Evolutionary conservation across 805 yeast genomes (phyloP).

Genomic region (Suhomyces vadensis): DNA sequence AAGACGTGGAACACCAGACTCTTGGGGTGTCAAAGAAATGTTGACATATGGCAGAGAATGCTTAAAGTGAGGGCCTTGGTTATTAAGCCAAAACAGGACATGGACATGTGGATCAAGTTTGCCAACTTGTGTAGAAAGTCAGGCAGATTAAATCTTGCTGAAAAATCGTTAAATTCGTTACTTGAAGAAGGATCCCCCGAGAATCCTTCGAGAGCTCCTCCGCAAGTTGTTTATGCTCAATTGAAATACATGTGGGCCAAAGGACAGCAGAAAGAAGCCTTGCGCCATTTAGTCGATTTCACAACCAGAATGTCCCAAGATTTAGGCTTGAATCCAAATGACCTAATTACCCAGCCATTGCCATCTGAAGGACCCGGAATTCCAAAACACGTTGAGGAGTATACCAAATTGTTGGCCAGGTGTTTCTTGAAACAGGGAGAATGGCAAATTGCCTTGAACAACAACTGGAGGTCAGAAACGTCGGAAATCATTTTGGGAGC

Average conservation of each 20-base stretch:
- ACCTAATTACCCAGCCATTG: slow-evolving; percentile 80
- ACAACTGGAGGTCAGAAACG: slow-evolving; percentile 73
- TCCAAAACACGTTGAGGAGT: slow-evolving; percentile 74
- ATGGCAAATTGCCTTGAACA: slow-evolving; percentile 87
- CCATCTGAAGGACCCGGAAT: slow-evolving; percentile 74
- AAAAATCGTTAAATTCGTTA: slow-evolving; percentile 79
- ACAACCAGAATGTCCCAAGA: slow-evolving; percentile 89
- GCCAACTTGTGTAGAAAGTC: slow-evolving; percentile 95
- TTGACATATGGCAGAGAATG: slow-evolving; percentile 98
- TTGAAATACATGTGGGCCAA: slow-evolving; percentile 96
- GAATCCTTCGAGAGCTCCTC: slow-evolving; percentile 79
- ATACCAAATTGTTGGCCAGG: slow-evolving; percentile 83
- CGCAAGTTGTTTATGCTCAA: slow-evolving; percentile 96
- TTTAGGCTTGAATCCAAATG: slow-evolving; percentile 82
- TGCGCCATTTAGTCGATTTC: slow-evolving; percentile 82
- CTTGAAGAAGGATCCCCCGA: slow-evolving; percentile 71
- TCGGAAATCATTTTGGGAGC: slow-evolving; percentile 89
- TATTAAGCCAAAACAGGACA: slow-evolving; percentile 91
- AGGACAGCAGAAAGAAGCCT: slow-evolving; percentile 84
- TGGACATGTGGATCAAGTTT: slow-evolving; percentile 98
- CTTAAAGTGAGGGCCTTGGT: slow-evolving; percentile 90
- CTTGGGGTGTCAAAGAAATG: slow-evolving; percentile 92
- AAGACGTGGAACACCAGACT: slow-evolving; percentile 93
- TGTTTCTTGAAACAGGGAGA: slow-evolving; percentile 98
- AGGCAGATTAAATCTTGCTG: slow-evolving; percentile 89